Conservation (phyloP, 2,329 filamentous ascomycete species). For the Uncinocarpus reesii region DNA sequence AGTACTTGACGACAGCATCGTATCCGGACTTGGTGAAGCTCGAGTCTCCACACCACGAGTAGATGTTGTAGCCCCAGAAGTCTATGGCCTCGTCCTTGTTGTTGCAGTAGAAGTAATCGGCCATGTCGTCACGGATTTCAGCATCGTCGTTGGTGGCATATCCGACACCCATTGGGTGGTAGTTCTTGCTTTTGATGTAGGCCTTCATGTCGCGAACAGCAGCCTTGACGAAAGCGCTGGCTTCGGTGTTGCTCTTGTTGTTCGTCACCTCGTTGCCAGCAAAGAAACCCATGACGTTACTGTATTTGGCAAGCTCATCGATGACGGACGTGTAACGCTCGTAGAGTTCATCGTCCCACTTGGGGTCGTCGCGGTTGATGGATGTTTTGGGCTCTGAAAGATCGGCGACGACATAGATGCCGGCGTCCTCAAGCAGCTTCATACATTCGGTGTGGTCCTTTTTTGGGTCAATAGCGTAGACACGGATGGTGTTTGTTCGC, state of each 20-base stretch:
- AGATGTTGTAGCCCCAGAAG: slow-evolving; percentile 99
- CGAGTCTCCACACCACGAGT: slow-evolving; percentile 94
- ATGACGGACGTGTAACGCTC: slow-evolving; percentile 73
- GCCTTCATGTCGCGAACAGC: slow-evolving; percentile 92
- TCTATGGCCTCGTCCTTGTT: slow-evolving; percentile 60
- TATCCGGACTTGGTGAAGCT: slow-evolving; percentile 68
- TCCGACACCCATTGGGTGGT: slow-evolving; percentile 74
- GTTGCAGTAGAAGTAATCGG: slow-evolving; percentile 84
- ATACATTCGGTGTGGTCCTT: slow-evolving; percentile 75
- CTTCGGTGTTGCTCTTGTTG: slow-evolving; percentile 73
- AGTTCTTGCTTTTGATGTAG: slow-evolving; percentile 73
- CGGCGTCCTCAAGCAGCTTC: slow-evolving; percentile 66
- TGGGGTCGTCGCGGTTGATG: slow-evolving; percentile 69
- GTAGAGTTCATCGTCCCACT: slow-evolving; percentile 71
- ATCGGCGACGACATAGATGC: slow-evolving; percentile 93
- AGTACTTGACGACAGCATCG: slow-evolving; percentile 72
- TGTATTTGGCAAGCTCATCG: slow-evolving; percentile 69
- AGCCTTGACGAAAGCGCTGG: slow-evolving; percentile 93
- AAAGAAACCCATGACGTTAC: slow-evolving; percentile 94
- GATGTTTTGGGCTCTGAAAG: slow-evolving; percentile 70
- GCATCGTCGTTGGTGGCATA: slow-evolving; percentile 94
- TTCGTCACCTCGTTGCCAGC: slow-evolving; percentile 97
- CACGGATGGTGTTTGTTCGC: slow-evolving; percentile 84
- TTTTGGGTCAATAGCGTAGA: slow-evolving; percentile 80
- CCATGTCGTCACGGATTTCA: slow-evolving; percentile 68